Conservation (phyloP, 2,329 filamentous ascomycete genomes). For the Aspergillus novoparasiticus region DNA sequence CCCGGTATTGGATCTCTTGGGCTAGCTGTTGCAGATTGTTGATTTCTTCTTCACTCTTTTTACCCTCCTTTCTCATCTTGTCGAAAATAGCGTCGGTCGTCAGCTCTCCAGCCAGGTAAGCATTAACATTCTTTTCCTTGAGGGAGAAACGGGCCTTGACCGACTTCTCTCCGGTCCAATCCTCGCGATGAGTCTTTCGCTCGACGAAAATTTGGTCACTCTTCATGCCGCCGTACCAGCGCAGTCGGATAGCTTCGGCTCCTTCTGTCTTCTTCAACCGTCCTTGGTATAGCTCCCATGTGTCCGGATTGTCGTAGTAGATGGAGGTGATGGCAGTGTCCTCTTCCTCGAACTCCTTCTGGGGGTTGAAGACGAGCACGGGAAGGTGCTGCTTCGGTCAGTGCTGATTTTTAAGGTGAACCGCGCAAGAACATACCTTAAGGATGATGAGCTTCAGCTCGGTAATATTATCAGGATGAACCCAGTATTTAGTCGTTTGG, state of each 20-base stretch:
- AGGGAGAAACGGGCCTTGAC: slow-evolving; percentile 94
- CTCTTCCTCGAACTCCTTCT: slow-evolving; percentile 89
- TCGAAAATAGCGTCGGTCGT: slow-evolving; percentile 90
- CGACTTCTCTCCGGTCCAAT: slow-evolving; percentile 98
- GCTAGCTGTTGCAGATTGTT: slow-evolving; percentile 86
- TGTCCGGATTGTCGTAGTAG: slow-evolving; percentile 94
- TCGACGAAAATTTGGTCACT: slow-evolving; percentile 95
- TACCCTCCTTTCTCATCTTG: slow-evolving; percentile 92
- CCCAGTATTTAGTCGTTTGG: slow-evolving; percentile 99
- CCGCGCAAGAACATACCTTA: slow-evolving; percentile 57
- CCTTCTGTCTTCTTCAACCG: slow-evolving; percentile 97
- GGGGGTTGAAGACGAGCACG: slow-evolving; percentile 94
- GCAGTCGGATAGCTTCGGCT: slow-evolving; percentile 90
- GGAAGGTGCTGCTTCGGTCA: slow-evolving; percentile 68
- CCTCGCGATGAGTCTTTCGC: slow-evolving; percentile 95
- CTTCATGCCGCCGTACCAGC: slow-evolving; percentile 98
- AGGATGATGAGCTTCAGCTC: slow-evolving; percentile 97
- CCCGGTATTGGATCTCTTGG: slow-evolving; percentile 88
- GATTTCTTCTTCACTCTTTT: slow-evolving; percentile 90
- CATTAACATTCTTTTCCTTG: slow-evolving; percentile 97
- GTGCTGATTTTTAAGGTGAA: background rate
- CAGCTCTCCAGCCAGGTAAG: slow-evolving; percentile 81
- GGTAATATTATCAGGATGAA: slow-evolving; percentile 96
- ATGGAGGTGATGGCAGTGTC: slow-evolving; percentile 97
- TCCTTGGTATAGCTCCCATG: slow-evolving; percentile 91